Evolutionary conservation across 306 rosid species (phyloP), one percentile per base, ranked within the genome.

Genomic region (Citrullus colocynthis): DNA sequence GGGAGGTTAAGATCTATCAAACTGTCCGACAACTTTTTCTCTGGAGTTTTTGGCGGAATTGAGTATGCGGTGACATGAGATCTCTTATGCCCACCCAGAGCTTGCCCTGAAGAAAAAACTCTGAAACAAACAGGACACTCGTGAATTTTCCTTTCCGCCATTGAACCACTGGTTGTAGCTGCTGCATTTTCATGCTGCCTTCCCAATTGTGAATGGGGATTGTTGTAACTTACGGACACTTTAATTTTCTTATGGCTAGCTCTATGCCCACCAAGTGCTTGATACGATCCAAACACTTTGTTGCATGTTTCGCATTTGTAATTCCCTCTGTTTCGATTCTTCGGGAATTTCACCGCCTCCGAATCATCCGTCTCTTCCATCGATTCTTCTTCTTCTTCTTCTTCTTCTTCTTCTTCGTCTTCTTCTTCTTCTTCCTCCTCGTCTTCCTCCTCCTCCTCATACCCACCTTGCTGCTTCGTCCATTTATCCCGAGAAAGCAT

Each of bases 1-100:
- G 99, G 99, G 64, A 92, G 91, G 74, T 95, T 95, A 73, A 95
- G 99, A 88, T 95, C 99, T 84, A 95, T 82, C 70, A 89, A 78
- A 82, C 80, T 87, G 7, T 84, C 86, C 7, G 82, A 81, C 1
- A 84, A 45, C 80, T 81, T 89, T 0, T 51, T 45, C 0, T 77
- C 30, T 21, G 85, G 24, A 17, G 34, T 21, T 36, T 49, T 61
- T 24, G 74, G 41, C 5, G 80, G 28, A 75, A 28, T 39, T 36
- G 67, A 17, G 32, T 57, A 72, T 11, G 81, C 91, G n/a, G 62
- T 86, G 18, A 90, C 89, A 79, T 95, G 99, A 7, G 97, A 90
- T 84, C 99, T 92, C 86, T 92, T 95, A 65, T 95, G 99, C 52
- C 99, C 99, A 6, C 99, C 99, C 0, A 95, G 91, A 0, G 99